Evolutionary conservation across 345 rosid genomes (phyloP).

Genomic region (Syzygium aqueum): DNA sequence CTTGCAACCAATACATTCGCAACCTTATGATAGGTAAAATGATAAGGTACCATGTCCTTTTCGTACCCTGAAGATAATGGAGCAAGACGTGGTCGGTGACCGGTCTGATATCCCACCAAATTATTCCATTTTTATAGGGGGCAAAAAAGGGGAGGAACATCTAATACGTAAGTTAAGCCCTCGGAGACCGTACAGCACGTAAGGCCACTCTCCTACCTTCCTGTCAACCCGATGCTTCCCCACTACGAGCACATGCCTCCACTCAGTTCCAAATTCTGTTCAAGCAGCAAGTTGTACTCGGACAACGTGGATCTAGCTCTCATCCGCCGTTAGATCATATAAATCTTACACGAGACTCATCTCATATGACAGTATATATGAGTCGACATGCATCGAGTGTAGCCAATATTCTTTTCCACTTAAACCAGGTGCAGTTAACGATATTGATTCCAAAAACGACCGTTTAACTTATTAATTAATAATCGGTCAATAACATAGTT

Average conservation of each 20-base stretch:
- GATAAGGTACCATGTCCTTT: neutral
- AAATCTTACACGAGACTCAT: accelerated
- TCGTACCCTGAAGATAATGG: neutral
- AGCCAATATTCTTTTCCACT: neutral
- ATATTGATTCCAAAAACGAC: too few species aligned
- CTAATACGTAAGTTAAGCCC: neutral
- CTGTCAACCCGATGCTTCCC: neutral
- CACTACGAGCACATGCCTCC: neutral
- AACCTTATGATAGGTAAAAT: neutral
- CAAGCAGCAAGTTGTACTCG: neutral
- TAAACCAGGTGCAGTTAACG: neutral
- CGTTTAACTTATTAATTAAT: too few species aligned
- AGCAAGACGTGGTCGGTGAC: neutral
- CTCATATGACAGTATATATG: neutral
- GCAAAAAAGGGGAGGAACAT: neutral
- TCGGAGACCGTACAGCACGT: neutral
- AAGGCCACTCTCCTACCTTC: neutral
- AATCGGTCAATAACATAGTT: too few species aligned
- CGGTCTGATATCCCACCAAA: neutral
- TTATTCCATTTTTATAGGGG: neutral
- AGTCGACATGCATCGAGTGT: accelerated
- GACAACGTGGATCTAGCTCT: neutral
- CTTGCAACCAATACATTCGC: neutral
- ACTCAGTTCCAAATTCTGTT: neutral
- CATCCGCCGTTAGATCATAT: neutral